Conservation (phyloP, 129 eudicot genomes). For the Pseudognaphalium luteoalbum region DNA sequence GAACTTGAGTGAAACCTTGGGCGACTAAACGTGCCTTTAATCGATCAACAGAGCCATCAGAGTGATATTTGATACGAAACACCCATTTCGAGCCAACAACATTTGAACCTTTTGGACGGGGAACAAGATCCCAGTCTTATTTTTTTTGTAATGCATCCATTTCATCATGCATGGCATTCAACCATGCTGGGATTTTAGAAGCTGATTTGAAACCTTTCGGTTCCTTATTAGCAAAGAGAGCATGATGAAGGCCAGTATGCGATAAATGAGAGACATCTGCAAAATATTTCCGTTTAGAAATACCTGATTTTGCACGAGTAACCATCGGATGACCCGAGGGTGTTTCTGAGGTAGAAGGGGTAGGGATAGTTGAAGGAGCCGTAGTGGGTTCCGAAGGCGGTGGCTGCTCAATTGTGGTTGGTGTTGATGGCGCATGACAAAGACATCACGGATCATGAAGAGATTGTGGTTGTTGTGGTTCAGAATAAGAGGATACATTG, state of each 20-base stretch:
- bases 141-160: background rate
- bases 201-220: background rate
- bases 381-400: no score
- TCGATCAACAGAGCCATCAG: background rate
- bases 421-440: no score
- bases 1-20: background rate
- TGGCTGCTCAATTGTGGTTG: no score
- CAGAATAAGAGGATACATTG: no score
- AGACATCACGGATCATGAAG: no score
- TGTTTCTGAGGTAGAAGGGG: no score
- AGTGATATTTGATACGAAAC: no score
- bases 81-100: background rate
- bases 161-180: background rate
- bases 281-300: background rate
- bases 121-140: background rate
- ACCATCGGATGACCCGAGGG: no score
- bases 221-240: background rate
- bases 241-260: background rate
- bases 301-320: background rate
- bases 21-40: background rate
- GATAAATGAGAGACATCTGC: background rate
- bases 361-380: no score
- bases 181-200: background rate
- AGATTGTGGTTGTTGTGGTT: no score
- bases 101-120: background rate